These are phyloP conservation scores for Xerocomus brunneocitrinus DNA, from an alignment of 768 basidiomycete genomes.

Conservation along the genomic window DNA sequence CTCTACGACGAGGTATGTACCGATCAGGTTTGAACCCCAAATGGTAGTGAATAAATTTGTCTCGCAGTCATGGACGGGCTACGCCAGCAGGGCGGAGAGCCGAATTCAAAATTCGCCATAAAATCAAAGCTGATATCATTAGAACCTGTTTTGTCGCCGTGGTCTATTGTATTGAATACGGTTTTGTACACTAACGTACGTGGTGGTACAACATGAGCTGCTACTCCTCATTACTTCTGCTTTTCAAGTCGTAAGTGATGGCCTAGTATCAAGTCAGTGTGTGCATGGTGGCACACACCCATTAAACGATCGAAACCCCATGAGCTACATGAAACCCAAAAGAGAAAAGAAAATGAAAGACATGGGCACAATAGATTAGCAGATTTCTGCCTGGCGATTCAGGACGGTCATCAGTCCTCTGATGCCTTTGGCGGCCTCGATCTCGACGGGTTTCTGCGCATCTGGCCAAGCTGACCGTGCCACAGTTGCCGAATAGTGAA, in stretches of 20 bases:
- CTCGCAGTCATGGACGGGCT: slow-evolving; percentile 92
- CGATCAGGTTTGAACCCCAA: slow-evolving; percentile 6
- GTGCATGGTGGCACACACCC: slow-evolving; percentile 16
- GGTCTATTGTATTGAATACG: slow-evolving; percentile 7
- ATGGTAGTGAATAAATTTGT: slow-evolving; percentile 14
- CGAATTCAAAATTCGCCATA: slow-evolving; percentile 53
- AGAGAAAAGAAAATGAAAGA: background rate
- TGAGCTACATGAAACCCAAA: slow-evolving; percentile 12
- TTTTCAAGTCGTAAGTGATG: slow-evolving; percentile 8
- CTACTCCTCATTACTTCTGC: slow-evolving; percentile 14
- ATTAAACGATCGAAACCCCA: slow-evolving; percentile 15
- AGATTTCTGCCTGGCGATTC: slow-evolving; percentile 29
- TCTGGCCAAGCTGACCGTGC: slow-evolving; percentile 33
- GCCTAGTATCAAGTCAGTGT: slow-evolving; percentile 9
- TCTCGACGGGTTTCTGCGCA: slow-evolving; percentile 34
- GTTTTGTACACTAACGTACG: slow-evolving; percentile 19
- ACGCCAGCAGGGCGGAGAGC: slow-evolving; percentile 73
- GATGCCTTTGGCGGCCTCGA: slow-evolving; percentile 34
- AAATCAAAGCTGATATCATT: slow-evolving; percentile 2
- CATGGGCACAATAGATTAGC: slow-evolving; percentile 7
- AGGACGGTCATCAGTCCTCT: slow-evolving; percentile 36
- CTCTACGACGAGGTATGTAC: slow-evolving; percentile 88
- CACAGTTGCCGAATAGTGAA: slow-evolving; percentile 34
- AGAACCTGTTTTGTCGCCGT: slow-evolving; percentile 3
- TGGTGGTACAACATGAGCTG: slow-evolving; percentile 29